Evolutionary conservation across 768 basidiomycete species (phyloP).

Genomic region (Termitomyces sp.): DNA sequence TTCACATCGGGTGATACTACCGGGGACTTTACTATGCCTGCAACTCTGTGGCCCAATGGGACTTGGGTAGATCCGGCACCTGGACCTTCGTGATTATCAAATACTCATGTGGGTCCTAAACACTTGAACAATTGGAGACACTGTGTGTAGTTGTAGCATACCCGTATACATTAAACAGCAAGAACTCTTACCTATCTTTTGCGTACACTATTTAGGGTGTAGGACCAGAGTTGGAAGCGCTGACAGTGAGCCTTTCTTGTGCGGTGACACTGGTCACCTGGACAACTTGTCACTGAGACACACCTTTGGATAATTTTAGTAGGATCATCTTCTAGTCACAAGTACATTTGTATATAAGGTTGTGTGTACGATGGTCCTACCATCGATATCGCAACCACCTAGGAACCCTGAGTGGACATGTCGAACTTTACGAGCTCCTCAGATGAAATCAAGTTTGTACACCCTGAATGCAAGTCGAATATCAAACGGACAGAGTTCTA

Average conservation of each 20-base stretch:
- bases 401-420: constrained; percentile 1
- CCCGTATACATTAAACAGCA: background rate
- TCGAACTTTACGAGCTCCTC: constrained; percentile 6
- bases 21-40: constrained; percentile 80
- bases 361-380: background rate
- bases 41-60: constrained; percentile 70
- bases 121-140: background rate
- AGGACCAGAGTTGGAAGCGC: background rate
- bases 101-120: background rate
- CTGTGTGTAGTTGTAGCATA: background rate
- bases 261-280: background rate
- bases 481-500: background rate
- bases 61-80: constrained; percentile 72
- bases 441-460: constrained; percentile 6
- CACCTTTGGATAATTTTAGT: background rate
- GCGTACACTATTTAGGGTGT: background rate
- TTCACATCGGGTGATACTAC: constrained; percentile 37
- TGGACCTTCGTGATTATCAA: constrained; percentile 46
- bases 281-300: background rate
- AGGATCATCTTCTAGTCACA: constrained; percentile 4
- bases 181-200: background rate
- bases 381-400: constrained; percentile 3
- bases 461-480: constrained; percentile 11
- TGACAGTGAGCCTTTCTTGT: background rate
- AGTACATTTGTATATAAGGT: constrained; percentile 1